A percentile compares a stretch with the other conserved stretches of the same genome.
Conservation (phyloP, 371 early-diverging fungal genomes). For the Mucor saturninus region DNA sequence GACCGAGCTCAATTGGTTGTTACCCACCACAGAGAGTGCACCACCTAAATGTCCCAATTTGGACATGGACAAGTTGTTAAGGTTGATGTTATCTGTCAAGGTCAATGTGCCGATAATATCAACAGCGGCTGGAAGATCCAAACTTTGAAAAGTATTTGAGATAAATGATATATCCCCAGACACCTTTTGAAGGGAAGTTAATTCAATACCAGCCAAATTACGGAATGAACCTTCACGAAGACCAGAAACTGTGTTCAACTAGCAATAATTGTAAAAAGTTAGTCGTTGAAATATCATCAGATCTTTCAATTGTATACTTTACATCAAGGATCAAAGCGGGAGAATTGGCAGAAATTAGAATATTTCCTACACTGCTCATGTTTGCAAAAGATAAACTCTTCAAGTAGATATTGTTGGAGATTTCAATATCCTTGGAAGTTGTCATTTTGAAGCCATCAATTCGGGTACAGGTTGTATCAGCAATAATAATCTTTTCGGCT, state of each 20-base stretch:
- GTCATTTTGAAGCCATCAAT: constrained; percentile 48
- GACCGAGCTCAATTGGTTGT: constrained; percentile 40
- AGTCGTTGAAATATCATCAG: background rate
- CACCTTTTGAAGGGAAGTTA: constrained; percentile 36
- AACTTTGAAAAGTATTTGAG: constrained; percentile 43
- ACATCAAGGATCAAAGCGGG: constrained; percentile 39
- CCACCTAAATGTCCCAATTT: constrained; percentile 56
- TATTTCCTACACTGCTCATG: constrained; percentile 29
- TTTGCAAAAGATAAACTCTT: constrained; percentile 41
- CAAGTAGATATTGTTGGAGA: constrained; percentile 59
- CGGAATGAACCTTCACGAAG: constrained; percentile 36
- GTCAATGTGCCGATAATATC: constrained; percentile 55
- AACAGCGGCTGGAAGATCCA: constrained; percentile 43
- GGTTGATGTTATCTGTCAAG: constrained; percentile 48
- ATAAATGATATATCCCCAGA: constrained; percentile 55
- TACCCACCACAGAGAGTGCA: constrained; percentile 56
- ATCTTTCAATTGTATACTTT: background rate
- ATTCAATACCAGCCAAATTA: constrained; percentile 38
- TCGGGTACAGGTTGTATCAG: constrained; percentile 48
- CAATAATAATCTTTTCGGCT: constrained; percentile 37
- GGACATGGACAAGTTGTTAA: constrained; percentile 48
- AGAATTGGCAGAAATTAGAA: constrained; percentile 55
- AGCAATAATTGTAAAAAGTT: background rate
- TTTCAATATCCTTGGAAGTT: constrained; percentile 35
- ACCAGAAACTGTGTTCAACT: constrained; percentile 35